Conservation (phyloP, 1,139 yeast species). For the Hyphopichia buzzinii region DNA sequence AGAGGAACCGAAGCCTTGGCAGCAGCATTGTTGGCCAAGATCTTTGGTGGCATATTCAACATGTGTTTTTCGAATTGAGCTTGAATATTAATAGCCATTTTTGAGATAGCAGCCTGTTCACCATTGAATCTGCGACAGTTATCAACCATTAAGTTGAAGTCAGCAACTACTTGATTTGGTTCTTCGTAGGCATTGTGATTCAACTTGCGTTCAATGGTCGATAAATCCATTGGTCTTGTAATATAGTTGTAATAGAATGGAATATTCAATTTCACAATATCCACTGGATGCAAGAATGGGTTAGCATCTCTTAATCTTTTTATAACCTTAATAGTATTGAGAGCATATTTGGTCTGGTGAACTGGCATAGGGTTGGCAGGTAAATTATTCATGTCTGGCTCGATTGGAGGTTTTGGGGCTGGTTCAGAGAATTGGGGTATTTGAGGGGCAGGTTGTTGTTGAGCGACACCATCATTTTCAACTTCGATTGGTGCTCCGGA, state of each 20-base stretch:
- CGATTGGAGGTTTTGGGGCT: slow-evolving; percentile 70
- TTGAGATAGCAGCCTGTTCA: slow-evolving; percentile 73
- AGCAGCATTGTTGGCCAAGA: slow-evolving; percentile 46
- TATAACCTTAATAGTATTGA: slow-evolving; percentile 71
- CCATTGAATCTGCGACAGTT: slow-evolving; percentile 90
- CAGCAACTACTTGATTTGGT: slow-evolving; percentile 67
- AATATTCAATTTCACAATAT: slow-evolving; percentile 79
- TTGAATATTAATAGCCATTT: slow-evolving; percentile 87
- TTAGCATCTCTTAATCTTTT: slow-evolving; percentile 89
- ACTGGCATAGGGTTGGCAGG: slow-evolving; percentile 75
- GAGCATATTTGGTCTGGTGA: slow-evolving; percentile 76
- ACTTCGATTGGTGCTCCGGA: slow-evolving; percentile 2
- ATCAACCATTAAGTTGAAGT: slow-evolving; percentile 79
- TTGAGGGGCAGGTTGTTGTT: slow-evolving; percentile 15
- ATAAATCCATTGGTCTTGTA: slow-evolving; percentile 87
- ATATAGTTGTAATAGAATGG: slow-evolving; percentile 88
- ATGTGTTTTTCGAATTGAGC: slow-evolving; percentile 92
- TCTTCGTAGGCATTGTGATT: slow-evolving; percentile 66
- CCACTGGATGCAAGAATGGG: slow-evolving; percentile 90
- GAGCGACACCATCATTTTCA: slow-evolving; percentile 4
- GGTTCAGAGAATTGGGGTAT: slow-evolving; percentile 38
- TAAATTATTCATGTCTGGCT: slow-evolving; percentile 69
- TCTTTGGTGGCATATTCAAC: slow-evolving; percentile 85
- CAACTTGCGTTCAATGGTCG: slow-evolving; percentile 84
- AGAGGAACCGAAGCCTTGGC: slow-evolving; percentile 38